Evolutionary conservation across 805 yeast species (phyloP).

Genomic region (Suhomyces faveliae): DNA sequence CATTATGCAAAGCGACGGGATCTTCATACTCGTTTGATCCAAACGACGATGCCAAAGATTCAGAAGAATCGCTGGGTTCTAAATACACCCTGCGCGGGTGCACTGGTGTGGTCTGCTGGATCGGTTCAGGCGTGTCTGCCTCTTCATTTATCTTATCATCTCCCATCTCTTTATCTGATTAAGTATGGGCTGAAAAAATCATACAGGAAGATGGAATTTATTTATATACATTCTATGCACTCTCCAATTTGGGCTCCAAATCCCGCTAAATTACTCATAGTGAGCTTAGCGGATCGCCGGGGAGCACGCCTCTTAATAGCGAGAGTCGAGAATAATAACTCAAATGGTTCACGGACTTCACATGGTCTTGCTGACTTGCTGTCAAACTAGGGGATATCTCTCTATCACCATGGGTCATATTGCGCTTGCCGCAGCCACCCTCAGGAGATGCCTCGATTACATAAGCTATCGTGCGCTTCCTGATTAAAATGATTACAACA

Average conservation of each 20-base stretch:
- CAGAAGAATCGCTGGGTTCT: neutral
- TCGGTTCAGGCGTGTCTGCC: neutral
- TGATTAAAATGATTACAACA: too few species aligned
- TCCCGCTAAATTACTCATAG: neutral
- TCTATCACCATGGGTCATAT: too few species aligned
- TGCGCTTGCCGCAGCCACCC: too few species aligned
- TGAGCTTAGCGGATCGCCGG: neutral
- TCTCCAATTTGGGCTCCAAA: neutral
- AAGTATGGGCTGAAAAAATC: neutral
- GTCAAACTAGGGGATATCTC: too few species aligned
- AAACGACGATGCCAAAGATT: neutral
- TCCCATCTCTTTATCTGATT: too few species aligned
- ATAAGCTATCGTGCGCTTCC: too few species aligned
- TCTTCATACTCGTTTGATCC: neutral
- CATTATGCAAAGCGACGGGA: conserved; percentile 1
- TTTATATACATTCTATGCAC: neutral
- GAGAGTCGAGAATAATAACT: too few species aligned
- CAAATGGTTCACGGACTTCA: too few species aligned
- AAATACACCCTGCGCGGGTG: neutral
- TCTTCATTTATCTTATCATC: neutral
- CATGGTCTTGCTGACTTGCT: too few species aligned
- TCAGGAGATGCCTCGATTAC: too few species aligned
- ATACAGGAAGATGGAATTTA: neutral
- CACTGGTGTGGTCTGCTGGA: neutral
- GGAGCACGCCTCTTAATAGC: too few species aligned